A percentile compares a stretch with the other conserved stretches of the same genome.
Evolutionary conservation across 441 rosid species (phyloP).

Genomic region (Daphne laureola): DNA sequence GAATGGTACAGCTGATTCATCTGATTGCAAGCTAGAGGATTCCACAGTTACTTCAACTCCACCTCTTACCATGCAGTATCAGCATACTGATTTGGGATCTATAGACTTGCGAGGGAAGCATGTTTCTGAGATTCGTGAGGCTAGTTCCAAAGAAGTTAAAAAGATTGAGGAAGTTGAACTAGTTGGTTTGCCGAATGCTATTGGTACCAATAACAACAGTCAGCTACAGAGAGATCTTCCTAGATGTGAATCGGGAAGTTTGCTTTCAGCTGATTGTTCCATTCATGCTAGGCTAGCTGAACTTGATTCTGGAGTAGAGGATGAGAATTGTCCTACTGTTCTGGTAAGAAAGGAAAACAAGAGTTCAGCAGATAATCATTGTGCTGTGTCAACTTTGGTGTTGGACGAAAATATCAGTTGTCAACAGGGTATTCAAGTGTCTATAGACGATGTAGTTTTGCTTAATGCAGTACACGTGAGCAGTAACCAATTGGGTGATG

Average conservation of each 20-base stretch:
- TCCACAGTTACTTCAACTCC: conserved; percentile 10
- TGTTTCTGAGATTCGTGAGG: conserved; percentile 22
- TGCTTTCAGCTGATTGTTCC: conserved; percentile 12
- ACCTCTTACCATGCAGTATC: conserved; percentile 16
- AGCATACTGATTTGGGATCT: conserved; percentile 15
- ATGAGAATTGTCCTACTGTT: conserved; percentile 14
- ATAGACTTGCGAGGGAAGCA: conserved; percentile 15
- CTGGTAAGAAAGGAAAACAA: conserved; percentile 16
- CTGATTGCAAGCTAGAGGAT: conserved; percentile 8
- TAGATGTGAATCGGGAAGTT: conserved; percentile 23
- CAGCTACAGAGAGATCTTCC: conserved; percentile 13
- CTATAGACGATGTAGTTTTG: conserved; percentile 12
- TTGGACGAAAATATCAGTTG: no score
- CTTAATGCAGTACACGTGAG: conserved; percentile 15
- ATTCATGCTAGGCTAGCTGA: conserved; percentile 14
- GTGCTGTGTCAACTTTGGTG: no score
- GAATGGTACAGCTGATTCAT: conserved; percentile 6
- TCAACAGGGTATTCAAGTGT: background rate
- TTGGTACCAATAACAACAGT: conserved; percentile 15
- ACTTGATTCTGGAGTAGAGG: conserved; percentile 15
- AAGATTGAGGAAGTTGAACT: conserved; percentile 12
- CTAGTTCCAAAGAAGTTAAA: conserved; percentile 16
- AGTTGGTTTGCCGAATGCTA: conserved; percentile 15
- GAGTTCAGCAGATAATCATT: conserved; percentile 12
- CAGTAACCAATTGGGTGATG: conserved; percentile 14